Conservation (phyloP, 768 basidiomycete genomes). For the Leccinum uliginosum region DNA sequence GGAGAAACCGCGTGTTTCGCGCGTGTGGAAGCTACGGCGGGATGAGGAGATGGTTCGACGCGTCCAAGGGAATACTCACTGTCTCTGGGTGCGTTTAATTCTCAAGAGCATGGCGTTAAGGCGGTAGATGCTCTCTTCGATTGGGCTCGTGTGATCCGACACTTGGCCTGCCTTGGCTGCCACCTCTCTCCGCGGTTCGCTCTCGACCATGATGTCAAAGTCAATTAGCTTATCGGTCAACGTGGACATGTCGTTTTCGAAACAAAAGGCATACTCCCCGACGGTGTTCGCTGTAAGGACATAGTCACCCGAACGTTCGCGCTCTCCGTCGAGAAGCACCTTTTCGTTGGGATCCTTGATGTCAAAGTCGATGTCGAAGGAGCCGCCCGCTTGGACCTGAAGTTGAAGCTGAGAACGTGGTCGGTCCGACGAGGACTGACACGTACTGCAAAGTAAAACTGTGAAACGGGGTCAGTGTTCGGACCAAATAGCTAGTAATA, state of each 20-base stretch:
- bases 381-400: constrained; percentile 94
- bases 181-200: constrained; percentile 85
- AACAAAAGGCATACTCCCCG: constrained; percentile 94
- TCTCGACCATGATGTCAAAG: constrained; percentile 98
- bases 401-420: background rate
- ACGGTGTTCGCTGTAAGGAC: constrained; percentile 91
- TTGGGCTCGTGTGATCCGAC: constrained; percentile 83
- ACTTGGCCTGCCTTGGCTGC: constrained; percentile 87
- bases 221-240: constrained; percentile 92
- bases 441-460: constrained; percentile 97
- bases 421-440: background rate
- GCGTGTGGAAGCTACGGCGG: constrained; percentile 77
- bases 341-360: constrained; percentile 89
- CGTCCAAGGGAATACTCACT: constrained; percentile 48
- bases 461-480: constrained; percentile 9
- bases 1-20: constrained; percentile 91
- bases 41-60: background rate
- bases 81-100: constrained; percentile 91
- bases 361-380: constrained; percentile 94
- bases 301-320: constrained; percentile 95
- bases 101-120: constrained; percentile 82
- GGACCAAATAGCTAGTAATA: background rate
- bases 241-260: constrained; percentile 96
- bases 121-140: constrained; percentile 95
- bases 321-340: constrained; percentile 79